Percentiles rank a stretch among this genome's conserved stretches.
phyloP scores from a whole-genome alignment of 2,329 filamentous ascomycete genomes.

The Paradendryphiella salina region DNA sequence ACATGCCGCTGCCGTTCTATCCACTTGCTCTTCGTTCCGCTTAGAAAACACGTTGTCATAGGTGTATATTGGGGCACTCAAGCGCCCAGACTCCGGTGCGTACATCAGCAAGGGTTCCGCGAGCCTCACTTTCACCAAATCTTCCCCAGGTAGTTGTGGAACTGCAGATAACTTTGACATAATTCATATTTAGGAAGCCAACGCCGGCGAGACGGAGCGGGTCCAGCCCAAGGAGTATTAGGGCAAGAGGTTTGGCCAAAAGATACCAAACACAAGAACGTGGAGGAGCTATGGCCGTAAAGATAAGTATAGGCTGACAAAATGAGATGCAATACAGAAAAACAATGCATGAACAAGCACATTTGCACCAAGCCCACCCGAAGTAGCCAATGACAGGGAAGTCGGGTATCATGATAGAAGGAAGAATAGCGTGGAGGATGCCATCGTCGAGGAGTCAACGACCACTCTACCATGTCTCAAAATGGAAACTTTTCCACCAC shows the following conservation, averaged over 20 bases:
- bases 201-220: constrained; percentile 23
- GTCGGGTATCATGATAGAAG: constrained; percentile 30
- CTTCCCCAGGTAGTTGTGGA: not conserved
- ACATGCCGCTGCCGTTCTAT: constrained; percentile 19
- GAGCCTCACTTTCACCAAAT: constrained; percentile 7
- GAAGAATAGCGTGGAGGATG: constrained; percentile 16
- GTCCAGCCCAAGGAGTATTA: constrained; percentile 37
- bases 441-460: constrained; percentile 11
- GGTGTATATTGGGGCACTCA: not conserved
- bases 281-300: constrained; percentile 16
- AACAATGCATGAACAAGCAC: constrained; percentile 20
- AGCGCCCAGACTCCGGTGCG: not conserved
- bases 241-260: constrained; percentile 24
- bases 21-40: not conserved
- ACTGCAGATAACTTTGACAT: constrained; percentile 9
- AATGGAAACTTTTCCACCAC: not conserved
- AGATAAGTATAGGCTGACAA: constrained; percentile 14
- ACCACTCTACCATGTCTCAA: not conserved
- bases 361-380: constrained; percentile 24
- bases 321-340: constrained; percentile 14
- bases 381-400: constrained; percentile 21
- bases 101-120: not conserved
- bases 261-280: constrained; percentile 25
- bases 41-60: not conserved
- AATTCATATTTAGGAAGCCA: constrained; percentile 20